phyloP scores from a whole-genome alignment of 805 yeast genomes.

The Candida namnaoensis region DNA sequence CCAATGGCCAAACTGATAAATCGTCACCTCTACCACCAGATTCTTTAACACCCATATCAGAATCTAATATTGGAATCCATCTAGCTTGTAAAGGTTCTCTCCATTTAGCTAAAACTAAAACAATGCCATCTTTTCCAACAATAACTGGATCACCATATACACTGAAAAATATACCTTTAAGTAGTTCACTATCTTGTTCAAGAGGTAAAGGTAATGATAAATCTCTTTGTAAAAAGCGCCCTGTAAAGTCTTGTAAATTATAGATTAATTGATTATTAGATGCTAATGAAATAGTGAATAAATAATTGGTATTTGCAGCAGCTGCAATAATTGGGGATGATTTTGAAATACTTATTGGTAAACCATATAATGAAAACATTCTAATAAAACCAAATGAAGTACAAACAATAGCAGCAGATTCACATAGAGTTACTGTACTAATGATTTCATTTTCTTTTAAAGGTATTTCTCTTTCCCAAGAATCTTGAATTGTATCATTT shows the following conservation, averaged over 20 bases:
- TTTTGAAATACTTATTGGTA: slow-evolving; percentile 62
- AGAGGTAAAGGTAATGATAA: slow-evolving; percentile 32
- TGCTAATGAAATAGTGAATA: slow-evolving; percentile 21
- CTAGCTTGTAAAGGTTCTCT: slow-evolving; percentile 64
- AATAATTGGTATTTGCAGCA: slow-evolving; percentile 18
- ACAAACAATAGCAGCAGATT: slow-evolving; percentile 53
- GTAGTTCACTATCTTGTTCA: slow-evolving; percentile 17
- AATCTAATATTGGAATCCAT: slow-evolving; percentile 81
- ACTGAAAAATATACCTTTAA: slow-evolving; percentile 74
- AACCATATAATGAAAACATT: slow-evolving; percentile 62
- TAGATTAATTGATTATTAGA: slow-evolving; percentile 21
- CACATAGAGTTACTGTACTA: slow-evolving; percentile 62
- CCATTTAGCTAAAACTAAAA: slow-evolving; percentile 72
- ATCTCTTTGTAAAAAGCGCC: slow-evolving; percentile 39
- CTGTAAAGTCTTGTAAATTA: slow-evolving; percentile 37
- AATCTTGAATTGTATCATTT: slow-evolving; percentile 52
- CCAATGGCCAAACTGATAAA: slow-evolving; percentile 83
- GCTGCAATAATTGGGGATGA: slow-evolving; percentile 61
- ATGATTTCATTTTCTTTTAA: slow-evolving; percentile 43
- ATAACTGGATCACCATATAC: slow-evolving; percentile 87
- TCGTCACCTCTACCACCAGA: slow-evolving; percentile 43
- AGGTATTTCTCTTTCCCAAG: slow-evolving; percentile 67
- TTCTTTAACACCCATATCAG: slow-evolving; percentile 34
- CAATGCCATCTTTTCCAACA: slow-evolving; percentile 68
- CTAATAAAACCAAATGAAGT: slow-evolving; percentile 73